Conservation (phyloP, 345 rosid species). For the Punica granatum region DNA sequence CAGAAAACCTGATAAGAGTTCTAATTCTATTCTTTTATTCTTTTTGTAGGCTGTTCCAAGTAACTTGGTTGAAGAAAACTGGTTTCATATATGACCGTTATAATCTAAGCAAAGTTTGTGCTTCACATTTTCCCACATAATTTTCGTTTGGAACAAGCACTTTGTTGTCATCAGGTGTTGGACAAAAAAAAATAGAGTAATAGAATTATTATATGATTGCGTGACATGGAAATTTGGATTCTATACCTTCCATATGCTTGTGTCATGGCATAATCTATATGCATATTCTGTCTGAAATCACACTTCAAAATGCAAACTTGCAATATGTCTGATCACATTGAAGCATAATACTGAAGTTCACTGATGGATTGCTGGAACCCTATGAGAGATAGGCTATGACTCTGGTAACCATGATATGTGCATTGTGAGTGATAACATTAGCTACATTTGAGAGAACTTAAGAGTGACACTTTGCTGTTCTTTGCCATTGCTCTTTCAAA, state of each 20-base stretch:
- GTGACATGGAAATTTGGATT: not conserved
- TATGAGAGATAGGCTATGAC: not conserved
- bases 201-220: not conserved
- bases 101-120: slow-evolving; percentile 73
- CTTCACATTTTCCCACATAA: slow-evolving; percentile 13
- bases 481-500: not conserved
- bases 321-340: not conserved
- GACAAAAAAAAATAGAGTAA: not conserved
- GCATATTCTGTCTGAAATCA: not conserved
- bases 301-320: not conserved
- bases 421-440: not conserved
- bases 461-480: not conserved
- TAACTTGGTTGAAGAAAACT: slow-evolving; percentile 74
- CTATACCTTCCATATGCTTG: not conserved
- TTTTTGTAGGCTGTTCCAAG: slow-evolving; percentile 88
- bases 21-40: slow-evolving; percentile 27
- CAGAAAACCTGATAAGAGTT: not conserved
- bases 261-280: not conserved
- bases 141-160: not conserved
- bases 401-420: not conserved
- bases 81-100: slow-evolving; percentile 80
- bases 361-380: not conserved
- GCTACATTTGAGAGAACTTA: not conserved
- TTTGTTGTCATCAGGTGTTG: not conserved
- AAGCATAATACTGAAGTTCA: not conserved